These are phyloP conservation scores for Tuber magnatum DNA, from an alignment of 495 filamentous ascomycete species.

Conservation along the genomic window DNA sequence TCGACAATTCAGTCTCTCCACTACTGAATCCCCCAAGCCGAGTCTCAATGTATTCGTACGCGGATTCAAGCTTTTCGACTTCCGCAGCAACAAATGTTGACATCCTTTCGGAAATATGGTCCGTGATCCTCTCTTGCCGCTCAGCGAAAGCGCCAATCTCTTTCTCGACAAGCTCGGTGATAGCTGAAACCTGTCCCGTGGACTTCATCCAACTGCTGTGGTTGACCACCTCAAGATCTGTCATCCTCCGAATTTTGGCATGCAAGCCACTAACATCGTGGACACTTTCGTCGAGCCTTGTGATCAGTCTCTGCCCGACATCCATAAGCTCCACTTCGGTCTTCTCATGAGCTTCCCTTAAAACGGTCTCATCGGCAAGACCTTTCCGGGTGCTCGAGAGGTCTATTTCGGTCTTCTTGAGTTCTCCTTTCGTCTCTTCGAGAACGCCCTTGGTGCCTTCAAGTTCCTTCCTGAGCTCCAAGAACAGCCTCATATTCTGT, in stretches of 20 bases:
- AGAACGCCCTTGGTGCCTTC: slow-evolving; percentile 64
- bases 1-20: slow-evolving; percentile 59
- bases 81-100: slow-evolving; percentile 65
- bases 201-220: slow-evolving; percentile 69
- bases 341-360: slow-evolving; percentile 75
- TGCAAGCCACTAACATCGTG: slow-evolving; percentile 71
- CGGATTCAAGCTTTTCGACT: slow-evolving; percentile 57
- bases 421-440: slow-evolving; percentile 66
- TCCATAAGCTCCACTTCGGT: slow-evolving; percentile 69
- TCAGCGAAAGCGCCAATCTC: slow-evolving; percentile 61
- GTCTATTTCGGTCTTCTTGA: slow-evolving; percentile 80
- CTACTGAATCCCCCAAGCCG: slow-evolving; percentile 59
- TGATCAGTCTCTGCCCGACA: slow-evolving; percentile 67
- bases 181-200: slow-evolving; percentile 62
- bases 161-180: slow-evolving; percentile 67
- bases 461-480: slow-evolving; percentile 74
- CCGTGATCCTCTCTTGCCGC: slow-evolving; percentile 64
- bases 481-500: slow-evolving; percentile 73
- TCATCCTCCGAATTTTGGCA: slow-evolving; percentile 72
- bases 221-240: slow-evolving; percentile 71
- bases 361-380: slow-evolving; percentile 68
- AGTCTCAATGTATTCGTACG: slow-evolving; percentile 60
- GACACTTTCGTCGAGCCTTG: slow-evolving; percentile 66
- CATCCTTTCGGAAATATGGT: slow-evolving; percentile 60
- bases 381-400: slow-evolving; percentile 65